Evolutionary conservation across 768 basidiomycete species (phyloP).

Genomic region (Lactarius sanguifluus): DNA sequence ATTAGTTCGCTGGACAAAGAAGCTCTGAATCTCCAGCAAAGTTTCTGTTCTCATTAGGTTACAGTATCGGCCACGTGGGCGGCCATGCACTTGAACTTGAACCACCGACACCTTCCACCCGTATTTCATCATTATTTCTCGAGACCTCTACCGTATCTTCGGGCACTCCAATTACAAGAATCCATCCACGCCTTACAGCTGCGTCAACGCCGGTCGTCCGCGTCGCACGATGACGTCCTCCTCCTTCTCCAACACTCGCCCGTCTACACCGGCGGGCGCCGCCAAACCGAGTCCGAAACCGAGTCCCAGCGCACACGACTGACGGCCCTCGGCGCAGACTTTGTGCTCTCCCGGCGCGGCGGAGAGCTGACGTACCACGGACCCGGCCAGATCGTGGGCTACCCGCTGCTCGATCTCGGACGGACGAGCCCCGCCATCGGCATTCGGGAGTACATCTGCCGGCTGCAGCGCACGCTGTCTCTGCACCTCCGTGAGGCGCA

Average conservation of each 20-base stretch:
- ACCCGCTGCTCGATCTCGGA: slow-evolving; percentile 89
- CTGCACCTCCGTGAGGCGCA: slow-evolving; percentile 59
- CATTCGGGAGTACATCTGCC: slow-evolving; percentile 82
- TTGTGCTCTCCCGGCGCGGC: slow-evolving; percentile 76
- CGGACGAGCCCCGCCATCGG: slow-evolving; percentile 69
- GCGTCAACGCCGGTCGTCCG: slow-evolving; percentile 43
- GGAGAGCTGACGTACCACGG: slow-evolving; percentile 98
- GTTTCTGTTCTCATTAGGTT: neutral
- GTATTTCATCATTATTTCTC: slow-evolving; percentile 77
- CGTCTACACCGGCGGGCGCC: slow-evolving; percentile 92
- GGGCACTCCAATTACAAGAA: slow-evolving; percentile 70
- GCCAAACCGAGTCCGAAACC: slow-evolving; percentile 66
- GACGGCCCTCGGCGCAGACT: slow-evolving; percentile 82
- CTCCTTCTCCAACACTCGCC: slow-evolving; percentile 88
- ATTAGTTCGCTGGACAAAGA: neutral
- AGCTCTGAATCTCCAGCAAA: neutral
- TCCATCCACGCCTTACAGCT: slow-evolving; percentile 67
- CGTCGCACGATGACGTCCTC: slow-evolving; percentile 56
- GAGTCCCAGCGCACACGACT: slow-evolving; percentile 62
- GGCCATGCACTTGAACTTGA: neutral
- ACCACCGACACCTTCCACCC: slow-evolving; percentile 45
- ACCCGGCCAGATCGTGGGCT: slow-evolving; percentile 95
- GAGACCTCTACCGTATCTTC: slow-evolving; percentile 73
- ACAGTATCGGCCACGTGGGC: neutral
- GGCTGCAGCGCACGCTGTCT: slow-evolving; percentile 71